These are phyloP conservation scores for Raffaelea ambrosiae DNA, from an alignment of 2,329 filamentous ascomycete species.

Conservation along the genomic window DNA sequence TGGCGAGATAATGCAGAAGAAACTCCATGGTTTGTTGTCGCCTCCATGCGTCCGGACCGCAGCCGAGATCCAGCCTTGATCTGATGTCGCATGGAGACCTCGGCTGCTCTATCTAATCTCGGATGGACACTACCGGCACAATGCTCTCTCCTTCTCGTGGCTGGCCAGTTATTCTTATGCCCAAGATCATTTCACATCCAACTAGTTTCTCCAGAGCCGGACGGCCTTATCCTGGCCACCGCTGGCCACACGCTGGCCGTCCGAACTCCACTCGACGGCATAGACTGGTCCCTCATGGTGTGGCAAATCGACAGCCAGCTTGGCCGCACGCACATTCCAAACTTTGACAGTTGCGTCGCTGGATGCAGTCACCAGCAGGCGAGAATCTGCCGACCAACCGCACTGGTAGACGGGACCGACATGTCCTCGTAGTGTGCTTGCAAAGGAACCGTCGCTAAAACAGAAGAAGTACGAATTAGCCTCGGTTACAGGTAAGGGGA, in stretches of 20 bases:
- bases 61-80: too few species aligned
- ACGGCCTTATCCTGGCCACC: slow-evolving; percentile 87
- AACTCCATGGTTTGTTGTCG: too few species aligned
- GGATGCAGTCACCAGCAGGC: slow-evolving; percentile 77
- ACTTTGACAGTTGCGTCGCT: slow-evolving; percentile 94
- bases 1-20: too few species aligned
- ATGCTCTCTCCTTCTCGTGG: too few species aligned
- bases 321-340: slow-evolving; percentile 83
- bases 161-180: too few species aligned
- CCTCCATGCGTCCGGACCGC: too few species aligned
- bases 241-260: slow-evolving; percentile 80
- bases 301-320: slow-evolving; percentile 71
- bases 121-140: too few species aligned
- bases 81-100: too few species aligned
- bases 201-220: slow-evolving; percentile 55
- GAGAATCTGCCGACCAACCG: slow-evolving; percentile 83
- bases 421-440: slow-evolving; percentile 81
- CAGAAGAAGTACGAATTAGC: too few species aligned
- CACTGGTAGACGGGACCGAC: slow-evolving; percentile 87
- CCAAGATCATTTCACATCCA: too few species aligned
- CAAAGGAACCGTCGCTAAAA: slow-evolving; percentile 60
- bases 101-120: too few species aligned
- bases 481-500: not conserved
- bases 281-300: slow-evolving; percentile 92
- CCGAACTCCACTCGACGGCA: slow-evolving; percentile 89